Percentiles rank a stretch among this genome's conserved stretches.
These are phyloP conservation scores for Salix exigua DNA, from an alignment of 345 rosid species.

Conservation along the genomic window DNA sequence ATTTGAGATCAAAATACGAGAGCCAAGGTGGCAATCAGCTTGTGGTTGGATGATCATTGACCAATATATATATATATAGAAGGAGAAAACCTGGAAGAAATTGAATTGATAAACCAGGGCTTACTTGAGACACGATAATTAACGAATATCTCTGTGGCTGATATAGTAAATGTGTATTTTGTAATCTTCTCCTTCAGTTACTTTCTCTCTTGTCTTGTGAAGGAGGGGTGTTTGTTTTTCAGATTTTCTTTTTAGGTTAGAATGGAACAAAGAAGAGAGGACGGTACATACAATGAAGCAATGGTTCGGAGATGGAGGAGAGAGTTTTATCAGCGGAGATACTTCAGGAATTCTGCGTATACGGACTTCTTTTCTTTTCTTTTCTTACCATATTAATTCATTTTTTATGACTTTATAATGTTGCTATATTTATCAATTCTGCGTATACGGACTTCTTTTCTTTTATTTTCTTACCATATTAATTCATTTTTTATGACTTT, in stretches of 20 bases:
- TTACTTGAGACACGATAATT: background rate
- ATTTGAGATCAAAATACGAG: background rate
- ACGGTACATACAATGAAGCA: background rate
- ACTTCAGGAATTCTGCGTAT: too few relatives aligned
- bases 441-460: too few relatives aligned
- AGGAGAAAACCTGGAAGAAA: background rate
- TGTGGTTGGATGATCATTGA: background rate
- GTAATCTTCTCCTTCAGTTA: background rate
- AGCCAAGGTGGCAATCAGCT: background rate
- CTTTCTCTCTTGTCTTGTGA: background rate
- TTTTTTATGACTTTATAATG: too few relatives aligned
- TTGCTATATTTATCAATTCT: too few relatives aligned
- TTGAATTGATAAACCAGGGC: background rate
- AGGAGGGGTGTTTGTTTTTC: background rate
- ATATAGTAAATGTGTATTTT: background rate
- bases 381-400: too few relatives aligned
- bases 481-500: too few relatives aligned
- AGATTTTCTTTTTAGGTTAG: background rate
- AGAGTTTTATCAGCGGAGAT: background rate
- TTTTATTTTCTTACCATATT: too few relatives aligned
- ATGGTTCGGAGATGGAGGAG: background rate
- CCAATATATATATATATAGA: too few relatives aligned
- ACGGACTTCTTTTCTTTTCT: too few relatives aligned
- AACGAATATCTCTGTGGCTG: background rate
- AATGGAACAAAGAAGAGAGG: background rate